phyloP scores from a whole-genome alignment of 768 basidiomycete species.

The Pisolithus albus region DNA sequence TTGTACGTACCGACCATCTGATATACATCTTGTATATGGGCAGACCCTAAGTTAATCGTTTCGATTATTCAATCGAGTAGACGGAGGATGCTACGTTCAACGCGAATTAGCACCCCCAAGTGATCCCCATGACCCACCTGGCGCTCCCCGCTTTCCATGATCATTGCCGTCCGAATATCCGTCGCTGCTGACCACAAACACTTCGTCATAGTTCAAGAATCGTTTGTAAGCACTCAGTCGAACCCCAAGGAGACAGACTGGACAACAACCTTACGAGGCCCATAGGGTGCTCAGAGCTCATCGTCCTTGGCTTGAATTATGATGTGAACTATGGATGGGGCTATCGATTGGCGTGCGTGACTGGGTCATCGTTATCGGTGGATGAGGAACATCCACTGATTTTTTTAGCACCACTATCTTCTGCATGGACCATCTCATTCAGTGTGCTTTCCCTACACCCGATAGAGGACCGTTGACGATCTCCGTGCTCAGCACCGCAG shows the following conservation, averaged over 20 bases:
- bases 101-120: neutral
- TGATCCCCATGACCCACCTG: conserved; percentile 1
- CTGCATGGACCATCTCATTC: conserved; percentile 5
- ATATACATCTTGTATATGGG: no score
- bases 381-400: conserved; percentile 1
- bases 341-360: neutral
- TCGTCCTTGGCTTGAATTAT: neutral
- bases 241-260: neutral
- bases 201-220: conserved; percentile 18
- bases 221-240: conserved; percentile 9
- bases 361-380: neutral
- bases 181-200: neutral
- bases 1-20: no score
- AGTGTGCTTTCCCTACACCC: conserved; percentile 12
- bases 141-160: neutral
- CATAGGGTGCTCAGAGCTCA: neutral
- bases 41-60: no score
- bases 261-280: conserved; percentile 12
- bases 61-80: no score
- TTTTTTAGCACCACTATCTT: neutral
- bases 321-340: neutral
- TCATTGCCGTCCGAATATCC: neutral
- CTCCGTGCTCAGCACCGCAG: neutral
- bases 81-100: neutral
- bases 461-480: conserved; percentile 1